Evolutionary conservation across 768 basidiomycete genomes (phyloP).

Genomic region (Mrakia frigida): DNA sequence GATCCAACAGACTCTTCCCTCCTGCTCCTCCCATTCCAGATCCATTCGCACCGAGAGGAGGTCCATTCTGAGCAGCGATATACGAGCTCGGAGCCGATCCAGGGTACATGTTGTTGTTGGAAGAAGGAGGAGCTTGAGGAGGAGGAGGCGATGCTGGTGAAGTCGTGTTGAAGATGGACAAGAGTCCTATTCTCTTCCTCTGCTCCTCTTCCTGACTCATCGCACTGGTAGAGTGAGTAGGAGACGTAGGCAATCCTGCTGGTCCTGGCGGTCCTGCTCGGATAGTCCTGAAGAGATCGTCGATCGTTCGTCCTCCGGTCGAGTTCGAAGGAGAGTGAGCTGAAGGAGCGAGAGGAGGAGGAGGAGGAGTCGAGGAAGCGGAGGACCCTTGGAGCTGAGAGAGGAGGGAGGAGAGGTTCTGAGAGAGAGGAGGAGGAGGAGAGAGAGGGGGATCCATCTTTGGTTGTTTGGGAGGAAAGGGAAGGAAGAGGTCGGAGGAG

Average conservation of each 20-base stretch:
- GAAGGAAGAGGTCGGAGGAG: neutral
- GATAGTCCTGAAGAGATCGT: slow-evolving; percentile 6
- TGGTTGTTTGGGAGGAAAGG: neutral
- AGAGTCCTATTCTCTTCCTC: neutral
- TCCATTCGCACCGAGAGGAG: neutral
- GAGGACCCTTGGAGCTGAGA: slow-evolving; percentile 7
- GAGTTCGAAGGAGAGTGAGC: neutral
- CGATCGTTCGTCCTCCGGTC: neutral
- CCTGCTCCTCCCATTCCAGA: slow-evolving; percentile 1
- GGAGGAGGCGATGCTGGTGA: neutral
- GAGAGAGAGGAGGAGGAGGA: neutral
- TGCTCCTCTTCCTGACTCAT: neutral
- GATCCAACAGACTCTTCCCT: neutral
- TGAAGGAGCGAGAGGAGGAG: neutral
- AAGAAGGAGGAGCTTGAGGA: neutral
- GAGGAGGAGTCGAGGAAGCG: neutral
- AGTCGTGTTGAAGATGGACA: slow-evolving; percentile 9
- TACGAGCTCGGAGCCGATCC: neutral
- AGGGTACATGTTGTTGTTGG: neutral
- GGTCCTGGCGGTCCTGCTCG: neutral
- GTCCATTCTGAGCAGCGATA: too few species aligned
- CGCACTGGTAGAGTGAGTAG: neutral
- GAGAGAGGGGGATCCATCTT: slow-evolving; percentile 11
- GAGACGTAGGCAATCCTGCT: neutral
- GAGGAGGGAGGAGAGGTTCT: slow-evolving; percentile 7